Evolutionary conservation across 2,329 filamentous ascomycete species (phyloP).

Genomic region (Colletotrichum horii): DNA sequence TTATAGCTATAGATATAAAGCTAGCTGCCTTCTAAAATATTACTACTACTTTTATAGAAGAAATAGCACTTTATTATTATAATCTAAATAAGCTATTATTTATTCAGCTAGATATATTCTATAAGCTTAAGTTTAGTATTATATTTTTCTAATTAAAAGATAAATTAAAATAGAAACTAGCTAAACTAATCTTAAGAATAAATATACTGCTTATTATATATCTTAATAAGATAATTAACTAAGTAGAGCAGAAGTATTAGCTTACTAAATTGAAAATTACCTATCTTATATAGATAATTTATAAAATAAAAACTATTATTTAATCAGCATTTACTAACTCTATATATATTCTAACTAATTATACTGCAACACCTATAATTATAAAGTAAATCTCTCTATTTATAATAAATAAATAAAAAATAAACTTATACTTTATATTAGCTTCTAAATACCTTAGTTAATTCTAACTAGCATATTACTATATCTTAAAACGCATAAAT

Average conservation of each 20-base stretch:
- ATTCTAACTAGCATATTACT: no score
- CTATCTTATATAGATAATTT: neutral
- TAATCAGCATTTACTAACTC: neutral
- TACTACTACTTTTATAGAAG: neutral
- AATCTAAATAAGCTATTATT: neutral
- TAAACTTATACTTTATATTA: no score
- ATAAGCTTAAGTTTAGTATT: neutral
- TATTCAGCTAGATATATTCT: neutral
- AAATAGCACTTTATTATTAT: neutral
- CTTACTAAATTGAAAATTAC: neutral
- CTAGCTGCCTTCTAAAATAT: no score
- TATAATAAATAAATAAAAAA: no score
- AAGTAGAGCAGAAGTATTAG: rapidly evolving
- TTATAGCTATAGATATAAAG: neutral
- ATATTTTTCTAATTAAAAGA: neutral
- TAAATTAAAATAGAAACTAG: neutral
- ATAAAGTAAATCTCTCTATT: no score
- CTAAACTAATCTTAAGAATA: neutral
- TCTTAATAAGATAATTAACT: neutral
- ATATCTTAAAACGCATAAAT: no score
- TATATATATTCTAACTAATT: no score
- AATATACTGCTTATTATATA: neutral
- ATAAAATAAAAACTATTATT: neutral
- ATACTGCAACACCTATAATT: no score
- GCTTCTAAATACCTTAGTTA: no score